Evolutionary conservation across 148 eudicot genomes (phyloP).

Genomic region (Spergularia marina): DNA sequence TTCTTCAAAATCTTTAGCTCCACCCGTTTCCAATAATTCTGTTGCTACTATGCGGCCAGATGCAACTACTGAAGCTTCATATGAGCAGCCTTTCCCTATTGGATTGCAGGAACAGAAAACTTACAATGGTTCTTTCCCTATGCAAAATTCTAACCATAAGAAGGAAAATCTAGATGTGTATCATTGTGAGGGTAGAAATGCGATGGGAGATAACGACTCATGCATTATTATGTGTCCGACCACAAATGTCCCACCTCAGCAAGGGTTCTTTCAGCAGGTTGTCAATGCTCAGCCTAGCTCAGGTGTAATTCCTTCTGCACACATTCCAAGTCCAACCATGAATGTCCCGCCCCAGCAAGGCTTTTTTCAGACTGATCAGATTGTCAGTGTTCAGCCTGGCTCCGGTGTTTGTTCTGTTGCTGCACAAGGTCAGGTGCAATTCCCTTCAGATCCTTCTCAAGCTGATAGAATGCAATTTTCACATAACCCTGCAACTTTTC

Average conservation of each 20-base stretch:
- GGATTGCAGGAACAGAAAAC: slow-evolving; percentile 28
- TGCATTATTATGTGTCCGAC: slow-evolving; percentile 11
- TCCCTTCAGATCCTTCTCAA: slow-evolving; percentile 22
- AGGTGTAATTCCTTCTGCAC: slow-evolving; percentile 19
- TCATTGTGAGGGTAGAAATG: slow-evolving; percentile 17
- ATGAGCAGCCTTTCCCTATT: slow-evolving; percentile 31
- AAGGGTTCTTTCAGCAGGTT: slow-evolving; percentile 29
- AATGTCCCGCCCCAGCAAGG: slow-evolving; percentile 31
- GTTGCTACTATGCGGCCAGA: slow-evolving; percentile 21
- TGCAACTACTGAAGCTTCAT: slow-evolving; percentile 25
- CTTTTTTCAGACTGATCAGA: slow-evolving; percentile 19
- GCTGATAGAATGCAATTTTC: slow-evolving; percentile 24
- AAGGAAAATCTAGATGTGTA: slow-evolving; percentile 16
- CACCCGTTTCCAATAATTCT: slow-evolving; percentile 26
- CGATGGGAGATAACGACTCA: slow-evolving; percentile 11
- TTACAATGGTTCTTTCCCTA: slow-evolving; percentile 30
- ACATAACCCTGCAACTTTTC: slow-evolving; percentile 33
- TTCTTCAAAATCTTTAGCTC: slow-evolving; percentile 21
- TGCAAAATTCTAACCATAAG: slow-evolving; percentile 23
- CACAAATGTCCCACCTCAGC: slow-evolving; percentile 33
- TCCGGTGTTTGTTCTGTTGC: slow-evolving; percentile 23
- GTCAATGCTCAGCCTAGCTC: slow-evolving; percentile 26
- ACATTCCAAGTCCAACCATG: slow-evolving; percentile 21
- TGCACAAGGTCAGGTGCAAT: slow-evolving; percentile 24
- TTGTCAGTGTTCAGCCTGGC: slow-evolving; percentile 21